Conservation (phyloP, 208 protist species). For the Leptomonas seymouri region DNA sequence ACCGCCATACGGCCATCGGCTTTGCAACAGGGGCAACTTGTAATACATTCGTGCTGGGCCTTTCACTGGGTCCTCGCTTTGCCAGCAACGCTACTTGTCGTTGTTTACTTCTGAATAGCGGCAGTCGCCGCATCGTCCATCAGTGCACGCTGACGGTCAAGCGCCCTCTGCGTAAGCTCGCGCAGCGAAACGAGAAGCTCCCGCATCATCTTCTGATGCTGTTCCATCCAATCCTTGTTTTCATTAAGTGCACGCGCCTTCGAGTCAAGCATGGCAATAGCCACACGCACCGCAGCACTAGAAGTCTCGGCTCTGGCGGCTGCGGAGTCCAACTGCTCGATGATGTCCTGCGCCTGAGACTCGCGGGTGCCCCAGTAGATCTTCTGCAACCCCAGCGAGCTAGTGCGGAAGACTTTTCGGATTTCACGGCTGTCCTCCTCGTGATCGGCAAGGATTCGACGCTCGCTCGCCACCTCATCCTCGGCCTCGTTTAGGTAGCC, state of each 20-base stretch:
- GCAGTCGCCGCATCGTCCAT: conserved; percentile 50
- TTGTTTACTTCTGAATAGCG: background rate
- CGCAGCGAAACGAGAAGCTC: conserved; percentile 61
- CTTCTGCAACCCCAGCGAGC: conserved; percentile 55
- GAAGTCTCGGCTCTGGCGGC: conserved; percentile 60
- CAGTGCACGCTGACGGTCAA: conserved; percentile 57
- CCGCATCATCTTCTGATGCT: conserved; percentile 64
- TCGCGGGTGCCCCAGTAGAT: conserved; percentile 71
- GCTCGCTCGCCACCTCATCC: conserved; percentile 50
- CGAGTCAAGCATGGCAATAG: conserved; percentile 60
- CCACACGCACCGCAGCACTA: conserved; percentile 56
- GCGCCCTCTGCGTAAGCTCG: conserved; percentile 60
- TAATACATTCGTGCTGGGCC: background rate
- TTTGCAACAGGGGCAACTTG: background rate
- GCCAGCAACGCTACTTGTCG: background rate
- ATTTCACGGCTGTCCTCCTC: conserved; percentile 59
- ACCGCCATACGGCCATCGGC: no score
- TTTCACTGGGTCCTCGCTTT: no score
- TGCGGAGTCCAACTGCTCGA: conserved; percentile 58
- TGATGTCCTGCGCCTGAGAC: conserved; percentile 50
- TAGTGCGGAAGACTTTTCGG: conserved; percentile 58
- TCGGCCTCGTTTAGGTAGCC: conserved; percentile 49
- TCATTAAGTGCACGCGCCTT: conserved; percentile 49
- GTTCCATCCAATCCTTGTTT: conserved; percentile 74
- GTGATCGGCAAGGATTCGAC: conserved; percentile 54